Evolutionary conservation across 495 filamentous ascomycete species (phyloP), one percentile per base, ranked within the genome.

Genomic region (Aspergillus steynii): DNA sequence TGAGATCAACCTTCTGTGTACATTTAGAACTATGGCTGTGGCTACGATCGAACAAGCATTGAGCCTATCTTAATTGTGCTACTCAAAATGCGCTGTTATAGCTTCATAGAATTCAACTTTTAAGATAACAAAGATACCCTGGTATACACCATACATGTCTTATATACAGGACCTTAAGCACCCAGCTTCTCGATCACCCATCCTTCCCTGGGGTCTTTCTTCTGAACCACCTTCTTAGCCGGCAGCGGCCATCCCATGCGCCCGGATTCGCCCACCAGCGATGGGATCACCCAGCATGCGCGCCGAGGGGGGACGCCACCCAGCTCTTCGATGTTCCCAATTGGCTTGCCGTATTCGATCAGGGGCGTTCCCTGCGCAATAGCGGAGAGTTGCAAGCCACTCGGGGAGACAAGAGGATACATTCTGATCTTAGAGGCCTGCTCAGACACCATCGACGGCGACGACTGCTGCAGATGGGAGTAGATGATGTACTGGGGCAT

Each of bases 401-500:
- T 90, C 5, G 96, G 79, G 29, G 89, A 82, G 4, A 92, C 93
- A 15, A 99, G 80, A 0, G 94, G 85, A 68, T 91, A 91, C 92
- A 98, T 95, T 10, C 96, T 76, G 29, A 91, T 92, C 79, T 89
- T 94, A 8, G 90, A 83, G n/a, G 72, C 78, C 65, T 85, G 85
- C 10, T 71, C 71, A 1, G 72, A 64, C n/a, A 79, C 69, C 9
- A 72, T 52, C 5, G 73, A 72, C 2, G 86, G 79, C 8, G 85
- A 77, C 0, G 87, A 85, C 58, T 85, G 86, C 71, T 95, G 91
- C 3, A 99, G 86, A 69, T 93, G 86, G 29, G 87, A 86, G 74
- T 96, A 99, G 29, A 96, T 79, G 60, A 99, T 80, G 67, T 93
- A 98, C 56, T 90, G 84, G 1, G 95, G 95, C 68, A 90, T 83